Evolutionary conservation across 192 early-diverging fungal genomes (phyloP).

Genomic region (Podila horticola): DNA sequence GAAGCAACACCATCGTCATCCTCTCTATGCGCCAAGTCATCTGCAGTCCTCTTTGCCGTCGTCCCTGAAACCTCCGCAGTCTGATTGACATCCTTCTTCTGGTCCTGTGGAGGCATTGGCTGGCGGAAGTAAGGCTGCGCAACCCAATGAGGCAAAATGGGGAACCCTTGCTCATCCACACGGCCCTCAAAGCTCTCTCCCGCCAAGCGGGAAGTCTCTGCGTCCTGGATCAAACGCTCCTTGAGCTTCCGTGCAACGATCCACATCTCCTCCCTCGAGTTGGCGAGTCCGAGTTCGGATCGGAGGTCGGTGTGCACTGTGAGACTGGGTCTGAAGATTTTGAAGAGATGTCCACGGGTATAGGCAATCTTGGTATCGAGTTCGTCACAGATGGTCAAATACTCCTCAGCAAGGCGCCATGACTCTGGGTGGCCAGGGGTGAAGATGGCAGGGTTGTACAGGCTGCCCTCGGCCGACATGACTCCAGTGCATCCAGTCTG

Average conservation of each 20-base stretch:
- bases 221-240: conserved; percentile 55
- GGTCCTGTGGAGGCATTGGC: conserved; percentile 43
- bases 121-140: conserved; percentile 76
- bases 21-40: conserved; percentile 25
- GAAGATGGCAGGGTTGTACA: conserved; percentile 94
- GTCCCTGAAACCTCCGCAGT: neutral
- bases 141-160: conserved; percentile 75
- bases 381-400: conserved; percentile 82
- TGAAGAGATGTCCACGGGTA: conserved; percentile 94
- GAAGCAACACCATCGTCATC: neutral
- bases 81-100: neutral
- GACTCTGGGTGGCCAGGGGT: conserved; percentile 65
- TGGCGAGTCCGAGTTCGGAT: conserved; percentile 70
- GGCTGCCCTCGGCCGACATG: conserved; percentile 90
- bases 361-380: conserved; percentile 69
- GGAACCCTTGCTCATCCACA: conserved; percentile 60
- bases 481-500: conserved; percentile 92
- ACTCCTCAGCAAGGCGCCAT: conserved; percentile 89
- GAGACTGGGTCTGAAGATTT: conserved; percentile 84
- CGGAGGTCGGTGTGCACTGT: conserved; percentile 84
- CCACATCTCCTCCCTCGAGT: conserved; percentile 69
- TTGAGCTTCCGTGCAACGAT: conserved; percentile 67
- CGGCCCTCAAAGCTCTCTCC: conserved; percentile 39
- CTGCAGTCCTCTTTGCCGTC: conserved; percentile 26
- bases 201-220: conserved; percentile 3